Evolutionary conservation across 225 moss, liverwort and hornwort genomes (phyloP).

Genomic region (Pseudisothecium myosuroides): DNA sequence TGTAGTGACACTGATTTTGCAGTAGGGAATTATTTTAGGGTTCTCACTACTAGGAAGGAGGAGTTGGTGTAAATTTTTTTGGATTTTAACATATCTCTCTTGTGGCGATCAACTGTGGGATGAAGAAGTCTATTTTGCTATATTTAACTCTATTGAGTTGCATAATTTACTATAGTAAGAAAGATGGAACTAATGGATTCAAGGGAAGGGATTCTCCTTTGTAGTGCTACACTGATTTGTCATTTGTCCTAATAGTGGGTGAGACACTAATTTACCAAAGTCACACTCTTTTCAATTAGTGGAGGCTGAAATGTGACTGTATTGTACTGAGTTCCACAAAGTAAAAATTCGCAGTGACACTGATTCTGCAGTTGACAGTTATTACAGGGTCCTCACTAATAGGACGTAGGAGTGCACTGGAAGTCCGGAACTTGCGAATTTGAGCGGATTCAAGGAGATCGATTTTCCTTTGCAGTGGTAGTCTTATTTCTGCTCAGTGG

Average conservation of each 20-base stretch:
- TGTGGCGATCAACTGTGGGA: background rate
- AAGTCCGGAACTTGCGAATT: background rate
- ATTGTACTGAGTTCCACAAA: no score
- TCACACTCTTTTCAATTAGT: background rate
- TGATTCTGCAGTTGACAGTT: background rate
- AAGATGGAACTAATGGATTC: no score
- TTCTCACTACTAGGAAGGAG: background rate
- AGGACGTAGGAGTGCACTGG: background rate
- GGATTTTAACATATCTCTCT: background rate
- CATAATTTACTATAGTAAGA: background rate
- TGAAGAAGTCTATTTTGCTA: no score
- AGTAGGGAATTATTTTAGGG: no score
- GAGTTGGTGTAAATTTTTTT: background rate
- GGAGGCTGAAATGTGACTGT: background rate
- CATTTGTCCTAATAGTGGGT: no score
- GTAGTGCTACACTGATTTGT: no score
- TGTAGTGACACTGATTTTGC: background rate
- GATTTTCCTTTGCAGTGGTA: background rate
- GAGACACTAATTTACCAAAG: background rate
- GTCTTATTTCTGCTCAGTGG: background rate
- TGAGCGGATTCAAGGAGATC: background rate
- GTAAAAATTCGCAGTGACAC: background rate
- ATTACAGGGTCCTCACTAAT: background rate
- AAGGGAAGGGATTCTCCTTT: background rate
- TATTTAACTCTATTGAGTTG: background rate